These are phyloP conservation scores for Eucalyptus decipiens DNA, from an alignment of 345 rosid genomes.

Conservation along the genomic window DNA sequence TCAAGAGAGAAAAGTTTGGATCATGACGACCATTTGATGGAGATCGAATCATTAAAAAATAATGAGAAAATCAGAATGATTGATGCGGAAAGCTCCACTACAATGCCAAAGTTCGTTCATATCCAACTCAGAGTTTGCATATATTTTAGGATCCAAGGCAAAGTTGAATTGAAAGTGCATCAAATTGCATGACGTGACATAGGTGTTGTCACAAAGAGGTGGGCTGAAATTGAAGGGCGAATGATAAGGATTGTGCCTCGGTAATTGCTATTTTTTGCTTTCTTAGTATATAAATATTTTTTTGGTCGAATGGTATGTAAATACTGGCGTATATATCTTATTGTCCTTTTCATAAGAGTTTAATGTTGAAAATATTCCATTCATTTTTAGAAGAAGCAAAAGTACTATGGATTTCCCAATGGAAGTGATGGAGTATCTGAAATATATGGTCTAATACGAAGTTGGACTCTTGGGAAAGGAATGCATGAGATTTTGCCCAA, in stretches of 20 bases:
- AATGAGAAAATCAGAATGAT: background rate
- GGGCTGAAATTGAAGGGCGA: background rate
- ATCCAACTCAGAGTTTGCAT: background rate
- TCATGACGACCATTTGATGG: background rate
- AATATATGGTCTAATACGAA: no score
- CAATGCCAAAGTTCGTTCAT: background rate
- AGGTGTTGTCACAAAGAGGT: background rate
- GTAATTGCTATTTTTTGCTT: background rate
- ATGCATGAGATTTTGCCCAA: background rate
- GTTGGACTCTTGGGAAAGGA: background rate
- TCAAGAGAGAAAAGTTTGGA: background rate
- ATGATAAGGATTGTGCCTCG: background rate
- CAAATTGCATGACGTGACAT: background rate
- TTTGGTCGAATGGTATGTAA: no score
- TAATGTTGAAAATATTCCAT: no score
- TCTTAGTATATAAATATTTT: background rate
- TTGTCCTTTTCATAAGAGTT: no score
- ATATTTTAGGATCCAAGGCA: background rate
- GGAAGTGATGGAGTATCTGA: background rate
- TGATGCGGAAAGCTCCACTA: background rate
- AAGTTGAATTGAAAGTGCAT: background rate
- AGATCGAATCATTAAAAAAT: background rate
- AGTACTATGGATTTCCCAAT: background rate
- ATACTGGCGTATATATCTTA: no score
- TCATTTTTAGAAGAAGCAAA: background rate